Evolutionary conservation across 2,329 filamentous ascomycete genomes (phyloP).

Genomic region (Xylaria sp.): DNA sequence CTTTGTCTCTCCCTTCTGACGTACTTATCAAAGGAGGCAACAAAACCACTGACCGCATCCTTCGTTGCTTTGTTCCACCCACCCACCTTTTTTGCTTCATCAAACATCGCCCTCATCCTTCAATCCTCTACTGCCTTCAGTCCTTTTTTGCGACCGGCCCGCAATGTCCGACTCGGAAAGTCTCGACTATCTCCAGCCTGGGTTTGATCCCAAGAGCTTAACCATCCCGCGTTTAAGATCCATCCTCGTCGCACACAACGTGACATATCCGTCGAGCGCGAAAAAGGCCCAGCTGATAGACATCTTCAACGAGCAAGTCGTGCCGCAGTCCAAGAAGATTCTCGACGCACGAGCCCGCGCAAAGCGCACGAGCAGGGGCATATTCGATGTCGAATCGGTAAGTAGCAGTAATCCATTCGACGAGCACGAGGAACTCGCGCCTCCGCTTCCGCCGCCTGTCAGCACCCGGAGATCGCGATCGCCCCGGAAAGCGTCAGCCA

Average conservation of each 20-base stretch:
- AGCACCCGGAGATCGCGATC: slow-evolving; percentile 64
- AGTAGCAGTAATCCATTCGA: slow-evolving; percentile 67
- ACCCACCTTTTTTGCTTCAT: background rate
- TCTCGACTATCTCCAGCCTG: slow-evolving; percentile 84
- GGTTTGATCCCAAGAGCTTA: slow-evolving; percentile 83
- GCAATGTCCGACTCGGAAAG: slow-evolving; percentile 72
- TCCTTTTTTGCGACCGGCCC: slow-evolving; percentile 15
- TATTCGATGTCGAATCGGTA: slow-evolving; percentile 74
- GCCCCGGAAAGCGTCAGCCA: slow-evolving; percentile 63
- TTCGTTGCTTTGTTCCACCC: background rate
- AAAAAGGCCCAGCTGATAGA: slow-evolving; percentile 91
- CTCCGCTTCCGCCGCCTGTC: slow-evolving; percentile 55
- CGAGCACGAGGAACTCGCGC: slow-evolving; percentile 66
- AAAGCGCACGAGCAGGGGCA: slow-evolving; percentile 87
- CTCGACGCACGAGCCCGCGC: slow-evolving; percentile 79
- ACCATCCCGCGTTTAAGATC: slow-evolving; percentile 90
- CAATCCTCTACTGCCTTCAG: background rate
- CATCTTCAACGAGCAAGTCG: slow-evolving; percentile 81
- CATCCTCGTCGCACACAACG: slow-evolving; percentile 88
- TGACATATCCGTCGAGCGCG: slow-evolving; percentile 85
- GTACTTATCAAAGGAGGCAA: background rate
- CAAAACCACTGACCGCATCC: slow-evolving; percentile 2
- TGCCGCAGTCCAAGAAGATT: slow-evolving; percentile 81
- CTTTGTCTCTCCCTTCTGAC: slow-evolving; percentile 3
- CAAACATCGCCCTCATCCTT: background rate